A percentile compares a stretch with the other conserved stretches of the same genome.
Evolutionary conservation across 2,329 filamentous ascomycete genomes (phyloP).

Genomic region (Amauroascus verrucosus): DNA sequence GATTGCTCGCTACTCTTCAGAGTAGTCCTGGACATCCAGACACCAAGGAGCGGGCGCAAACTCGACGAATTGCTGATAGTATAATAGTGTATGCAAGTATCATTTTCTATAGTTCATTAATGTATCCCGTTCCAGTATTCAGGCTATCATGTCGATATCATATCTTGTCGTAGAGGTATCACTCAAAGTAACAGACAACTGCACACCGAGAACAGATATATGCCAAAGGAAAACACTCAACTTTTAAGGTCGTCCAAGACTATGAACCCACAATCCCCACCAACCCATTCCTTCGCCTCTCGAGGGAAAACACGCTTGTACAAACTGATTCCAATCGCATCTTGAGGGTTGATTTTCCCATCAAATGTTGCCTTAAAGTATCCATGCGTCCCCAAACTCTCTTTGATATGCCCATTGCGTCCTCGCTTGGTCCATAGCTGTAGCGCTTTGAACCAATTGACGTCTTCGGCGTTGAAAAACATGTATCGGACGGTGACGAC

Average conservation of each 20-base stretch:
- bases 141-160: conserved; percentile 3
- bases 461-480: conserved; percentile 96
- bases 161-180: conserved; percentile 9
- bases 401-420: conserved; percentile 83
- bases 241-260: not conserved
- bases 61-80: not conserved
- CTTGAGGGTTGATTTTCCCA: conserved; percentile 87
- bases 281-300: conserved; percentile 44
- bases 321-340: conserved; percentile 80
- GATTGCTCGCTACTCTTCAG: too few relatives aligned
- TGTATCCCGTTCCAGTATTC: not conserved
- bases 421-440: conserved; percentile 90
- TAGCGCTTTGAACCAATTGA: conserved; percentile 94
- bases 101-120: conserved; percentile 1
- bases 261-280: conserved; percentile 13
- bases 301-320: conserved; percentile 82
- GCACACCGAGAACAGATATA: not conserved
- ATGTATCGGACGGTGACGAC: conserved; percentile 96
- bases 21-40: too few relatives aligned
- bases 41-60: not conserved
- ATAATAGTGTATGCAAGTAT: not conserved
- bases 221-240: not conserved
- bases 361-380: conserved; percentile 99
- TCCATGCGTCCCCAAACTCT: conserved; percentile 90
- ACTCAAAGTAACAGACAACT: not conserved